Percentiles rank a stretch among this genome's conserved stretches.
Conservation (phyloP, 345 rosid species). For the Rhodamnia rubescens region DNA sequence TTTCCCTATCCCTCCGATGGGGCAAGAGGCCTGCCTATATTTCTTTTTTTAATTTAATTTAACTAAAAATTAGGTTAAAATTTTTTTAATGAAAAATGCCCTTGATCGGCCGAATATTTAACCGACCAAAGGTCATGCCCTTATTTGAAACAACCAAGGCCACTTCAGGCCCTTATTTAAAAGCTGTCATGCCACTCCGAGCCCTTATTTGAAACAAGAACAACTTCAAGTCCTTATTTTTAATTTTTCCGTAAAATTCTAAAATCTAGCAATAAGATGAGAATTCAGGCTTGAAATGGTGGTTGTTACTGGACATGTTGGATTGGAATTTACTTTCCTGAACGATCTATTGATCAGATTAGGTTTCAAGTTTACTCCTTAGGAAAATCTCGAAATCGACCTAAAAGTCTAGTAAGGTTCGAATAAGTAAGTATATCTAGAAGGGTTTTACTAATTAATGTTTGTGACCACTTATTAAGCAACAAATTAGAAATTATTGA, state of each 20-base stretch:
- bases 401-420: neutral
- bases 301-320: neutral
- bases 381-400: neutral
- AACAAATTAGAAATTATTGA: neutral
- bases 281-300: neutral
- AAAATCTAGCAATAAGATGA: neutral
- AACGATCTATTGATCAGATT: neutral
- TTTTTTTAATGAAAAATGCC: too few species aligned
- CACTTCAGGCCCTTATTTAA: too few species aligned
- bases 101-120: too few species aligned
- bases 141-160: too few species aligned
- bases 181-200: too few species aligned
- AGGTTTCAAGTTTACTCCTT: neutral
- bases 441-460: neutral
- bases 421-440: neutral
- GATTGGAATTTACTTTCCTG: neutral
- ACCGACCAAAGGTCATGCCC: too few species aligned
- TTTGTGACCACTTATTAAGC: neutral
- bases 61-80: too few species aligned
- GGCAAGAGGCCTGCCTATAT: too few species aligned
- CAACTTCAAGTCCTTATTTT: too few species aligned
- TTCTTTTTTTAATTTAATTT: too few species aligned
- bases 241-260: neutral
- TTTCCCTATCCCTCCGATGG: too few species aligned
- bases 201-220: too few species aligned